Percentiles rank a stretch among this genome's conserved stretches.
Evolutionary conservation across 23 red algal genomes (phyloP).

Genomic region (Gracilaria gracilis): DNA sequence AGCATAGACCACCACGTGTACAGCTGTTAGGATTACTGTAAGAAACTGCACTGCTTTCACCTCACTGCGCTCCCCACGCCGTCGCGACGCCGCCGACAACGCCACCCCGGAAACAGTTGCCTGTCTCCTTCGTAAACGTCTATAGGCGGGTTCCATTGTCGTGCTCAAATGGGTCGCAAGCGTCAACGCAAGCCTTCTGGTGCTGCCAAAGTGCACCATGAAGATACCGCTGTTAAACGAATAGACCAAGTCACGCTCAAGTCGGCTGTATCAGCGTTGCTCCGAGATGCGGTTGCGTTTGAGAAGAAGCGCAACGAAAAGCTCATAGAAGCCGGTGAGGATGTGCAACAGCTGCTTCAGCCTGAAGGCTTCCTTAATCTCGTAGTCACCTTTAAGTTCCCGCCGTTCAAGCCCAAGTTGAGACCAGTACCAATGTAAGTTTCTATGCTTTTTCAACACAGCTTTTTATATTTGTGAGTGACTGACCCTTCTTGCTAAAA

Average conservation of each 20-base stretch:
- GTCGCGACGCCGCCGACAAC: too few relatives aligned
- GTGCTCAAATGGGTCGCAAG: neutral
- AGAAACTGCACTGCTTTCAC: too few relatives aligned
- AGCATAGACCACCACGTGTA: constrained; percentile 3
- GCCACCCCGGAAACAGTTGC: neutral
- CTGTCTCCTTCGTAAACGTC: neutral
- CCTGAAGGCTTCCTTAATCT: constrained; percentile 20
- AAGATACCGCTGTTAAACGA: neutral
- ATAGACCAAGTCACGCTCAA: neutral
- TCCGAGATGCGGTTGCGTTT: constrained; percentile 16
- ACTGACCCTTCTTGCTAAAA: neutral
- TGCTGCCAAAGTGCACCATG: neutral
- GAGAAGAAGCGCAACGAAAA: constrained; percentile 21
- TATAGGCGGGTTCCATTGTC: neutral
- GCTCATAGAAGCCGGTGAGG: neutral
- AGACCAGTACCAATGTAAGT: constrained; percentile 43
- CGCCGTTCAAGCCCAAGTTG: constrained; percentile 5
- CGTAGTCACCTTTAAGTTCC: constrained; percentile 35
- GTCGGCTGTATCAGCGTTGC: constrained; percentile 16
- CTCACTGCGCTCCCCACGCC: too few relatives aligned
- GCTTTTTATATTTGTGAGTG: neutral
- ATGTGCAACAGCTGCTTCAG: neutral
- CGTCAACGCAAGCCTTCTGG: neutral
- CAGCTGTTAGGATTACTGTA: neutral
- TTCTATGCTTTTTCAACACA: neutral